Evolutionary conservation across 1,284 basidiomycete species (phyloP).

Genomic region (Malassezia yamatoensis): DNA sequence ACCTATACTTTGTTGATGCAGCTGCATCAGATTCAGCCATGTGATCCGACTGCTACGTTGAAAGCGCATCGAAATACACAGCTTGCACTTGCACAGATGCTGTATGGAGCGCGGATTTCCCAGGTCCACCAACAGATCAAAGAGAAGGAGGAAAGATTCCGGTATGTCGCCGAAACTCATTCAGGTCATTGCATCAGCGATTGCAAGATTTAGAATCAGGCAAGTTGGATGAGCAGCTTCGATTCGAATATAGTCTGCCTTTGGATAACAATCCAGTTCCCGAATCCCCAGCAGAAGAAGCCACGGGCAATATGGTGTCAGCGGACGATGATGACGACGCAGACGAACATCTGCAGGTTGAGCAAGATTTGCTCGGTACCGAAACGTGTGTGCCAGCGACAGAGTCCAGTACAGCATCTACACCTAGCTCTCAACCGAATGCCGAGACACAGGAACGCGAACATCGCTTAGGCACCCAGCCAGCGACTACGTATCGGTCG

Average conservation of each 20-base stretch:
- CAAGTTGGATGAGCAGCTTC: not conserved
- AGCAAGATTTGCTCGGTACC: slow-evolving; percentile 16
- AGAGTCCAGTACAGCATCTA: not conserved
- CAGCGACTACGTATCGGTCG: slow-evolving; percentile 4
- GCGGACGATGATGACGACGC: slow-evolving; percentile 5
- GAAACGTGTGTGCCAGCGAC: not conserved
- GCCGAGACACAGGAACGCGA: not conserved
- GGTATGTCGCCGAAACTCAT: slow-evolving; percentile 2
- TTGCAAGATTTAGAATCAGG: not conserved
- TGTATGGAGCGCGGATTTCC: slow-evolving; percentile 38
- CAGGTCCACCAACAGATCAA: slow-evolving; percentile 30
- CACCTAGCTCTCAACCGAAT: too few relatives aligned
- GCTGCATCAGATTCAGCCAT: not conserved
- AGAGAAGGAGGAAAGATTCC: slow-evolving; percentile 32
- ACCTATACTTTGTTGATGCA: not conserved
- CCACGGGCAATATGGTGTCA: not conserved
- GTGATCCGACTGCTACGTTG: not conserved
- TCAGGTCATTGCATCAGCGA: not conserved
- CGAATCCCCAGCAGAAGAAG: not conserved
- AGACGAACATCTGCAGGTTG: slow-evolving; percentile 10
- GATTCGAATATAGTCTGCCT: not conserved
- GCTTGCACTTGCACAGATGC: slow-evolving; percentile 33
- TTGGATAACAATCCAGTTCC: not conserved
- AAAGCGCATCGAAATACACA: slow-evolving; percentile 18
- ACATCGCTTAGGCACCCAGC: not conserved